These are phyloP conservation scores for Nemania serpens DNA, from an alignment of 2,329 filamentous ascomycete species.

Conservation along the genomic window DNA sequence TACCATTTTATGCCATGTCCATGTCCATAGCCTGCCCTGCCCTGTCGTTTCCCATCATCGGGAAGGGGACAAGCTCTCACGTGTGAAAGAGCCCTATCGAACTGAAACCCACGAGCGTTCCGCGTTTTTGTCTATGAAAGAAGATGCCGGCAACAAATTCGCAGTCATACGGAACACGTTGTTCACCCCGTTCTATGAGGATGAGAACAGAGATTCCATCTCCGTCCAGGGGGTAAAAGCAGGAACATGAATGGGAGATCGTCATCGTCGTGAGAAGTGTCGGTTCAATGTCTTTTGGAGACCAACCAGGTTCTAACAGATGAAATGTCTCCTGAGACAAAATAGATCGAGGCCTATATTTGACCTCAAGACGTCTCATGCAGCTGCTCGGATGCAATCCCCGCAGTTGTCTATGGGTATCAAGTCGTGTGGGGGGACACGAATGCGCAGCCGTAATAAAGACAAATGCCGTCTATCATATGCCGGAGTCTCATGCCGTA, in stretches of 20 bases:
- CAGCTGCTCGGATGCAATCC: conserved; percentile 41
- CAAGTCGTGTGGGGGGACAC: conserved; percentile 40
- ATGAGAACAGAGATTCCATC: conserved; percentile 39
- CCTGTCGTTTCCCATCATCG: conserved; percentile 35
- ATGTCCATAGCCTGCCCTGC: conserved; percentile 41
- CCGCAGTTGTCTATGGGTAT: conserved; percentile 45
- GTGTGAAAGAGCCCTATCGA: conserved; percentile 39
- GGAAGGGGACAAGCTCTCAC: conserved; percentile 29
- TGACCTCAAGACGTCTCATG: conserved; percentile 42
- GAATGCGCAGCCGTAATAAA: conserved; percentile 43
- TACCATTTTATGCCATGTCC: conserved; percentile 44
- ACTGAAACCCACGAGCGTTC: conserved; percentile 65
- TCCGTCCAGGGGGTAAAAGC: conserved; percentile 42
- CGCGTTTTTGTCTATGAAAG: conserved; percentile 67
- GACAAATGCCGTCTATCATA: conserved; percentile 46
- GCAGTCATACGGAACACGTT: conserved; percentile 39
- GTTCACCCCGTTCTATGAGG: conserved; percentile 43
- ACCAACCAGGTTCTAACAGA: conserved; percentile 38
- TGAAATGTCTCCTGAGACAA: conserved; percentile 38
- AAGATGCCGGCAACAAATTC: conserved; percentile 43
- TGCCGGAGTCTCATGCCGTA: conserved; percentile 41
- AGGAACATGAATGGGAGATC: conserved; percentile 42
- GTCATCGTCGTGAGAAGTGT: conserved; percentile 42
- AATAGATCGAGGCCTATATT: conserved; percentile 36
- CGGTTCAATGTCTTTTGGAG: conserved; percentile 29